These are phyloP conservation scores for Fragosphaeria purpurea DNA, from an alignment of 2,329 filamentous ascomycete genomes.

Conservation along the genomic window DNA sequence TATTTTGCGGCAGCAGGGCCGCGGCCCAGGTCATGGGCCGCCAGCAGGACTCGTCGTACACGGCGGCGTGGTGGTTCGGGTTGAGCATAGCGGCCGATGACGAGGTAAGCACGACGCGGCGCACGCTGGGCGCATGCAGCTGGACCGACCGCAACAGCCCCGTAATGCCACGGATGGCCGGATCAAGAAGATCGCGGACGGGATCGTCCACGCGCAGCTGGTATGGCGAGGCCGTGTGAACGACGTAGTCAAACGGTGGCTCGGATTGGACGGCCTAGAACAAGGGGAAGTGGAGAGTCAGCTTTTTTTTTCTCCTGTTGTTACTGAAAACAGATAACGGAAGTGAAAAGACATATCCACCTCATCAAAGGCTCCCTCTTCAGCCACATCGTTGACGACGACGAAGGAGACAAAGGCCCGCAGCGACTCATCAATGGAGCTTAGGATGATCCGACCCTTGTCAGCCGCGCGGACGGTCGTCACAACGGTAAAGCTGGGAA, in stretches of 20 bases:
- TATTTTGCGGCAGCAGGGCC: slow-evolving; percentile 19
- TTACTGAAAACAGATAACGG: too few species aligned
- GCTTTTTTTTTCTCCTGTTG: too few species aligned
- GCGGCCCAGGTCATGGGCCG: slow-evolving; percentile 26
- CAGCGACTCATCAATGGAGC: slow-evolving; percentile 30
- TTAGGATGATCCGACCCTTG: slow-evolving; percentile 34
- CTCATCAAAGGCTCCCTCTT: slow-evolving; percentile 58
- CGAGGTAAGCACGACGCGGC: slow-evolving; percentile 49
- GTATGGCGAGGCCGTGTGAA: slow-evolving; percentile 68
- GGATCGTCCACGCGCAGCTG: slow-evolving; percentile 51
- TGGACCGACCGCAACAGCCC: slow-evolving; percentile 39
- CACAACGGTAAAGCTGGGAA: slow-evolving; percentile 30
- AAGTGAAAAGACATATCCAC: slow-evolving; percentile 17
- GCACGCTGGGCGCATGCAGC: slow-evolving; percentile 39
- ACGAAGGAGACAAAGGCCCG: slow-evolving; percentile 30
- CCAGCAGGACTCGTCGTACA: slow-evolving; percentile 32
- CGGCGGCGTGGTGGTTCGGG: slow-evolving; percentile 23
- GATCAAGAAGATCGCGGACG: slow-evolving; percentile 39
- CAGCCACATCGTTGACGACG: slow-evolving; percentile 64
- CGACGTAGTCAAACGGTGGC: slow-evolving; percentile 57
- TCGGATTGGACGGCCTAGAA: slow-evolving; percentile 27
- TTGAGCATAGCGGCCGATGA: slow-evolving; percentile 36
- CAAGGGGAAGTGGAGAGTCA: too few species aligned
- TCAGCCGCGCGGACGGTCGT: slow-evolving; percentile 37
- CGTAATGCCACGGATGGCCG: slow-evolving; percentile 43